These are phyloP conservation scores for Emmonsiellopsis sp. DNA, from an alignment of 2,329 filamentous ascomycete species.

Conservation along the genomic window DNA sequence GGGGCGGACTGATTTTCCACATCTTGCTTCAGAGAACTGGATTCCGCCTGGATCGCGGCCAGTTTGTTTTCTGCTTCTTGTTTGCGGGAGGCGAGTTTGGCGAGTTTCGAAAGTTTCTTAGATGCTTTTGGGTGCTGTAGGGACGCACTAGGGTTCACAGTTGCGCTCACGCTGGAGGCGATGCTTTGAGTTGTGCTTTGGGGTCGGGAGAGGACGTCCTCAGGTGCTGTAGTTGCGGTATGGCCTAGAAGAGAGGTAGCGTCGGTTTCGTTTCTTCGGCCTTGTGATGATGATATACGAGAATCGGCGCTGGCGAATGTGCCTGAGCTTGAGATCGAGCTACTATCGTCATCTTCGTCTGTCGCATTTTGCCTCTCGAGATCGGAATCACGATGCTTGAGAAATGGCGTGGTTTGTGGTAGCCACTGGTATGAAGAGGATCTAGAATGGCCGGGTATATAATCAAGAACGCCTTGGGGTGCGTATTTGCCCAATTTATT, in stretches of 20 bases:
- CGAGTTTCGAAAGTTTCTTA: conserved; percentile 2
- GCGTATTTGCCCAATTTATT: conserved; percentile 24
- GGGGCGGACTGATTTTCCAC: conserved; percentile 11
- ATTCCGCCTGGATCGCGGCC: background rate
- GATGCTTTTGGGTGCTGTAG: background rate
- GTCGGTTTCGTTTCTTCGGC: background rate
- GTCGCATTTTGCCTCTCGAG: background rate
- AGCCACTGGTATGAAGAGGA: background rate
- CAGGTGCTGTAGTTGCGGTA: background rate
- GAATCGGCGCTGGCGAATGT: conserved; percentile 23
- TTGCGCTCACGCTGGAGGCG: background rate
- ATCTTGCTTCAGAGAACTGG: background rate
- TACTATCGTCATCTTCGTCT: conserved; percentile 10
- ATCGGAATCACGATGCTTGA: background rate
- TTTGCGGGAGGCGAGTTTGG: conserved; percentile 7
- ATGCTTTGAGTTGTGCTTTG: conserved; percentile 2
- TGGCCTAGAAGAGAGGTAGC: no score
- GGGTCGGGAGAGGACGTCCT: background rate
- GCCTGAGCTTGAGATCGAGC: conserved; percentile 15
- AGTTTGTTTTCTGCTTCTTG: conserved; percentile 5
- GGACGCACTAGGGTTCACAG: background rate
- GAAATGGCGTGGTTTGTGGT: background rate
- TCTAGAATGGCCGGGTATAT: conserved; percentile 30
- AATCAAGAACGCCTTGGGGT: conserved; percentile 41
- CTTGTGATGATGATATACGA: conserved; percentile 6